Base-by-base conservation (phyloP, 2,329 filamentous ascomycete species). In the Aspergillus viridinutans region DNA sequence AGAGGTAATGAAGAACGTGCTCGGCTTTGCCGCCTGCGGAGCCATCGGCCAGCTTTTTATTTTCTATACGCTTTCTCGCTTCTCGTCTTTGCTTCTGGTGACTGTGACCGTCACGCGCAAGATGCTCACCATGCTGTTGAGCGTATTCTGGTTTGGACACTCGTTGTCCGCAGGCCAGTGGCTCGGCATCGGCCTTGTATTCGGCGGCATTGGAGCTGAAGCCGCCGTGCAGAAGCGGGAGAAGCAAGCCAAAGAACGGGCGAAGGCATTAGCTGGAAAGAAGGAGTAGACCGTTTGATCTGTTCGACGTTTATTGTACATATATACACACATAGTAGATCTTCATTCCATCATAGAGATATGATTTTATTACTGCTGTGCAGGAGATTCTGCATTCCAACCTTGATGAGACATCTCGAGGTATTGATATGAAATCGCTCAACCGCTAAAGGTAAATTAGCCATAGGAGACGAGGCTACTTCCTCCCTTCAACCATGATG, bases 91-190 rank as follows among this genome's bases (percentile, higher is more conserved):
- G 50, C 83, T 97, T 52, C 85, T 99, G 51, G 93, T 97, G 47
- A 97, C 94, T 4, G 92, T 99, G 2, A 99, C 92, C 1, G 94
- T 99, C 49, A 99, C 94, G 49, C 84, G 94, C 70, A 99, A 99
- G 80, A 99, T 99, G 94, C 84, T 97, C 73, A 97, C 93, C 64
- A 99, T 99, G 94, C 90, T 97, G 58, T 82, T 97, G 52, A 96
- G 91, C 54, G 94, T 99, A 28, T 80, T 97, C 59, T 92, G 91
- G 77, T 99, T 97, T 72, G 94, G 94, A 28, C 94, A 99, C 74
- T 85, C 83, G 61, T 82, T 99, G 50, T 89, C 85, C 28, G 77
- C 80, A n/a, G 95, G 93, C 83, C 94, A 99, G 78, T 96, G 92
- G 90, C 78, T 95, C 6, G 94, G 94, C 61, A 92, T 99, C 32